Conservation (phyloP, 1,284 basidiomycete genomes). For the Puccinia triticina region DNA sequence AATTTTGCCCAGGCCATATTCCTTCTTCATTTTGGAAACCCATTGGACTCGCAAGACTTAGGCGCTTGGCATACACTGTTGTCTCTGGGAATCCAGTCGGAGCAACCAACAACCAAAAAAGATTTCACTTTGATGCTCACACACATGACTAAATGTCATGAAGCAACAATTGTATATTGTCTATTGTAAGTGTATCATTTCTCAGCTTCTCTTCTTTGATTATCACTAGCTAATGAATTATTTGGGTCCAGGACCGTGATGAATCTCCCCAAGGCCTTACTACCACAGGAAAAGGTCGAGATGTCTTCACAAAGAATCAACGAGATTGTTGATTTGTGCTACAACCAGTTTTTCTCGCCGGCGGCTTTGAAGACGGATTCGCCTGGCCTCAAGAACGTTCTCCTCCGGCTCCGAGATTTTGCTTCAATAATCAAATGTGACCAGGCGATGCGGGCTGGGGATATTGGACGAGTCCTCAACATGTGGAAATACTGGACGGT, state of each 20-base stretch:
- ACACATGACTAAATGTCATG: background rate
- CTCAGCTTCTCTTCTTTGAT: too few relatives aligned
- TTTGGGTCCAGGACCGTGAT: background rate
- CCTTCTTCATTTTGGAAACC: background rate
- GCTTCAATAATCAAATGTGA: background rate
- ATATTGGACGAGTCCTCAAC: background rate
- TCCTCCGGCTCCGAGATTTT: background rate
- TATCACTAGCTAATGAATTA: too few relatives aligned
- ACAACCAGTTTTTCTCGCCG: background rate
- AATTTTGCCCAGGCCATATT: constrained; percentile 12
- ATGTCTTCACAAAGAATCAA: background rate
- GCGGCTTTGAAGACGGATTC: background rate
- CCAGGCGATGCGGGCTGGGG: background rate
- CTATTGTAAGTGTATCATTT: background rate
- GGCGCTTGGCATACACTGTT: constrained; percentile 1
- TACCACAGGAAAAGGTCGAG: background rate
- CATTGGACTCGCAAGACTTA: background rate
- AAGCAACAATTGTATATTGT: background rate
- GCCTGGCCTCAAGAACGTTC: background rate
- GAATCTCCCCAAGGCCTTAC: background rate
- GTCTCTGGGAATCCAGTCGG: background rate
- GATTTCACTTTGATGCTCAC: constrained; percentile 18
- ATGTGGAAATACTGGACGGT: background rate
- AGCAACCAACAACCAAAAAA: background rate
- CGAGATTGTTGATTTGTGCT: background rate